These are phyloP conservation scores for Kazachstania africana DNA, from an alignment of 805 yeast genomes.

Conservation along the genomic window DNA sequence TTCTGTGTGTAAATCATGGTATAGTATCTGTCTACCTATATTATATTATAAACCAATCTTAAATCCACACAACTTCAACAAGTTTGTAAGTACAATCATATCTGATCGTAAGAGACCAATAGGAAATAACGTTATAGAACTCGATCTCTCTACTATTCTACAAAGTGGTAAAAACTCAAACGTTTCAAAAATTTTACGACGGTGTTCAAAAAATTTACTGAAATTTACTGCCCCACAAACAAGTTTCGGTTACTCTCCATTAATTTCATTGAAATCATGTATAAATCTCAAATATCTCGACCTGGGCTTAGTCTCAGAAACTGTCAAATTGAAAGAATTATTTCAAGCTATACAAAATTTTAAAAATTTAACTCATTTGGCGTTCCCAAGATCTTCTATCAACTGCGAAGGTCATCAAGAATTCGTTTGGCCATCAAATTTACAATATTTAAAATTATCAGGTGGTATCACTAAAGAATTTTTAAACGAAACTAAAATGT, in stretches of 20 bases:
- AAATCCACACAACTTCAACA: conserved; percentile 52
- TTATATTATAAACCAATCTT: conserved; percentile 56
- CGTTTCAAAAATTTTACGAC: conserved; percentile 69
- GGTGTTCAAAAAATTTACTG: conserved; percentile 57
- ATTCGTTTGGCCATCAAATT: conserved; percentile 64
- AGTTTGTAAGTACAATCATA: conserved; percentile 61
- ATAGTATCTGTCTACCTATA: conserved; percentile 46
- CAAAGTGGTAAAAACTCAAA: conserved; percentile 89
- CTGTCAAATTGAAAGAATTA: conserved; percentile 70
- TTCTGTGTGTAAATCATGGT: conserved; percentile 51
- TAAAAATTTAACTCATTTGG: conserved; percentile 53
- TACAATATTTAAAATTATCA: conserved; percentile 62
- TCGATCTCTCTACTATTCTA: conserved; percentile 69
- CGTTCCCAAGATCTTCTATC: conserved; percentile 83
- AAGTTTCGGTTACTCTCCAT: conserved; percentile 84
- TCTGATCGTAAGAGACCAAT: conserved; percentile 33
- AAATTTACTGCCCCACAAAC: conserved; percentile 86
- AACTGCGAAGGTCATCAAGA: conserved; percentile 41
- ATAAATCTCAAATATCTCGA: conserved; percentile 53
- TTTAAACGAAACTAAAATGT: conserved; percentile 43
- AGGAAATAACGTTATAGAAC: conserved; percentile 48
- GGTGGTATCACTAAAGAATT: conserved; percentile 87
- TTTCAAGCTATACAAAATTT: conserved; percentile 62
- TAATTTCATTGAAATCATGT: conserved; percentile 71
- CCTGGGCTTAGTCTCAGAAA: conserved; percentile 78